phyloP scores from a whole-genome alignment of 306 rosid species.

The Quercus variabilis region DNA sequence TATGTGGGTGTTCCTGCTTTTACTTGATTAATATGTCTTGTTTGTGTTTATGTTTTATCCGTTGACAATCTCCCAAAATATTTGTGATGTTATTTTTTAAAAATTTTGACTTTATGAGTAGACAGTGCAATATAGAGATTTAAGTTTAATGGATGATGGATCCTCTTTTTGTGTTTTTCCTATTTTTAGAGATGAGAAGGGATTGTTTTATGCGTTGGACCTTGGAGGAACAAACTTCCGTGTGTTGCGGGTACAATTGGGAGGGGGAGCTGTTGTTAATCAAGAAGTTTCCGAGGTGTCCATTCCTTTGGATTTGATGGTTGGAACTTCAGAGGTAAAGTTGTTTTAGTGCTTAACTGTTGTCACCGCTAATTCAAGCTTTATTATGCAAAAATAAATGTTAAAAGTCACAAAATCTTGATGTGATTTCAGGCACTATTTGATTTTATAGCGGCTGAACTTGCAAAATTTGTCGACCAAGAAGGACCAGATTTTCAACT shows the following conservation, averaged over 20 bases:
- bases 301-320: conserved; percentile 92
- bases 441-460: conserved; percentile 77
- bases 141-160: no score
- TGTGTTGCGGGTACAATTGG: conserved; percentile 74
- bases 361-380: no score
- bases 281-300: conserved; percentile 74
- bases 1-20: no score
- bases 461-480: conserved; percentile 68
- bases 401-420: conserved; percentile 16
- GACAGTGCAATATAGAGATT: no score
- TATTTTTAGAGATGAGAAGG: conserved; percentile 69
- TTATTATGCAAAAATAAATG: neutral
- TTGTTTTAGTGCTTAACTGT: conserved; percentile 10
- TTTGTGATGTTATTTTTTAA: no score
- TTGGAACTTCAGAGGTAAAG: conserved; percentile 73
- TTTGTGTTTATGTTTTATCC: no score
- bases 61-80: no score
- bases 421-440: conserved; percentile 67
- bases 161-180: conserved; percentile 6
- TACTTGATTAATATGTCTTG: no score
- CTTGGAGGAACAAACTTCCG: conserved; percentile 99
- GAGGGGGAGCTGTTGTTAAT: conserved; percentile 65
- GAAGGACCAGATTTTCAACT: conserved; percentile 83
- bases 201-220: conserved; percentile 87
- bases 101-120: neutral